Evolutionary conservation across 768 basidiomycete species (phyloP).

Genomic region (Rubroboletus satanas): DNA sequence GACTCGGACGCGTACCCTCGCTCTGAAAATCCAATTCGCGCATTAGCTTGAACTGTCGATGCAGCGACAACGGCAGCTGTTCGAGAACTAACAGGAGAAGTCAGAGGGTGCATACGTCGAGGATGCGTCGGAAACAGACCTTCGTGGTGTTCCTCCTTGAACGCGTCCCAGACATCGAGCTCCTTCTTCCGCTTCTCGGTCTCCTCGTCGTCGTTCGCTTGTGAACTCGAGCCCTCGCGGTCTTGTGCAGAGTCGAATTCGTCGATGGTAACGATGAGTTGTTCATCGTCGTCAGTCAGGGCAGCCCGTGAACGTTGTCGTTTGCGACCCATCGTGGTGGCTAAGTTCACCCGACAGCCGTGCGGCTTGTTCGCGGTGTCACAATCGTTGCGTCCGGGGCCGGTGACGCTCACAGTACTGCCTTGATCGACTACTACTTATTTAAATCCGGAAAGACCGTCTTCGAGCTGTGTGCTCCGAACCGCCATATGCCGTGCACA

Average conservation of each 20-base stretch:
- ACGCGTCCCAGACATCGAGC: conserved; percentile 65
- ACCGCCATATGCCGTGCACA: not conserved
- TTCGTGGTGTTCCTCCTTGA: conserved; percentile 79
- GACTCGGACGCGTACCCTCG: conserved; percentile 38
- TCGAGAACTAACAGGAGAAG: conserved; percentile 53
- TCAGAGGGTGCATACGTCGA: not conserved
- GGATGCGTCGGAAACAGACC: conserved; percentile 36
- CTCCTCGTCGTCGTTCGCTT: conserved; percentile 6
- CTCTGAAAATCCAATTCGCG: conserved; percentile 69
- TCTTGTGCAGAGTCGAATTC: conserved; percentile 11
- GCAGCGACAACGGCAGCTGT: conserved; percentile 71
- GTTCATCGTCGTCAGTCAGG: conserved; percentile 28
- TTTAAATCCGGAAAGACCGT: not conserved
- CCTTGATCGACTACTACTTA: not conserved
- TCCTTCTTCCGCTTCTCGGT: conserved; percentile 44
- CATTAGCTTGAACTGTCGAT: conserved; percentile 66
- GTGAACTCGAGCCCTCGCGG: not conserved
- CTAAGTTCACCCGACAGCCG: not conserved
- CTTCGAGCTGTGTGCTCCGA: not conserved
- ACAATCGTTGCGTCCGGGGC: not conserved
- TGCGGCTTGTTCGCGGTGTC: conserved; percentile 6
- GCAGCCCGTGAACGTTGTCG: conserved; percentile 46
- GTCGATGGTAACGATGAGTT: conserved; percentile 15
- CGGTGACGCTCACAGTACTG: not conserved
- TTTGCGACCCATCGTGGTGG: conserved; percentile 36